Percentiles rank a stretch among this genome's conserved stretches.
These are phyloP conservation scores for Eremochloa ophiuroides DNA, from an alignment of 176 grass and related monocot species.

Conservation along the genomic window DNA sequence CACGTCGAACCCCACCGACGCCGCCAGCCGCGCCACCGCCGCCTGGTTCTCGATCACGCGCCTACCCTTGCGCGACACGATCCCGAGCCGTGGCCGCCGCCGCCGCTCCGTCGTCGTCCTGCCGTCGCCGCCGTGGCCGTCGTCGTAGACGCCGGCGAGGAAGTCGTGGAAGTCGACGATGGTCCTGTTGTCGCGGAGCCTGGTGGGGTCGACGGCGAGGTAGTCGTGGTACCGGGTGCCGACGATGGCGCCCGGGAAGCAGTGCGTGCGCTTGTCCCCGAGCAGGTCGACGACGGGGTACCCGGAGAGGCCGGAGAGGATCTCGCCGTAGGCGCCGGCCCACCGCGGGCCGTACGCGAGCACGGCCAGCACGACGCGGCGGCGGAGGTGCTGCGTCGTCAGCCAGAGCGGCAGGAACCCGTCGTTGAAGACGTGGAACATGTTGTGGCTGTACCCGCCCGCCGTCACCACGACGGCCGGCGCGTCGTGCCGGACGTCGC, in stretches of 20 bases:
- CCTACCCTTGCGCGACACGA: constrained; percentile 52
- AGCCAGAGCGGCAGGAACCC: constrained; percentile 60
- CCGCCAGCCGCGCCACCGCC: constrained; percentile 4
- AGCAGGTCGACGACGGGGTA: constrained; percentile 45
- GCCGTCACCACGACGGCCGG: constrained; percentile 56
- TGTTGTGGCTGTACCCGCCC: constrained; percentile 65
- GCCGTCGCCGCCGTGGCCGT: not conserved
- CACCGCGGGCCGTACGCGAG: constrained; percentile 53
- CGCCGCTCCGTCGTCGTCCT: no score
- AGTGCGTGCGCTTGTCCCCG: constrained; percentile 56
- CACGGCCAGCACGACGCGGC: constrained; percentile 45
- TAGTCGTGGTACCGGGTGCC: constrained; percentile 58
- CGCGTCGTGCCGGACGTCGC: constrained; percentile 63
- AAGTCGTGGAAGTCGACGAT: constrained; percentile 43
- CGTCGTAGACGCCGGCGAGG: constrained; percentile 33
- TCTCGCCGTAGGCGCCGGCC: constrained; percentile 41
- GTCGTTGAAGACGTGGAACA: constrained; percentile 73
- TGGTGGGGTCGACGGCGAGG: constrained; percentile 33
- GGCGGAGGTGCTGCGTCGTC: constrained; percentile 59
- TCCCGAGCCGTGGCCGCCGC: constrained; percentile 33
- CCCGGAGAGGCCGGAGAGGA: constrained; percentile 31
- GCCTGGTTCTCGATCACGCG: constrained; percentile 68
- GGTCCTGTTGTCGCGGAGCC: constrained; percentile 32
- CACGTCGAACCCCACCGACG: constrained; percentile 44
- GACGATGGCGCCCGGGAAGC: constrained; percentile 57